Evolutionary conservation across 2,329 filamentous ascomycete species (phyloP).

Genomic region (Trichoderma sp.): DNA sequence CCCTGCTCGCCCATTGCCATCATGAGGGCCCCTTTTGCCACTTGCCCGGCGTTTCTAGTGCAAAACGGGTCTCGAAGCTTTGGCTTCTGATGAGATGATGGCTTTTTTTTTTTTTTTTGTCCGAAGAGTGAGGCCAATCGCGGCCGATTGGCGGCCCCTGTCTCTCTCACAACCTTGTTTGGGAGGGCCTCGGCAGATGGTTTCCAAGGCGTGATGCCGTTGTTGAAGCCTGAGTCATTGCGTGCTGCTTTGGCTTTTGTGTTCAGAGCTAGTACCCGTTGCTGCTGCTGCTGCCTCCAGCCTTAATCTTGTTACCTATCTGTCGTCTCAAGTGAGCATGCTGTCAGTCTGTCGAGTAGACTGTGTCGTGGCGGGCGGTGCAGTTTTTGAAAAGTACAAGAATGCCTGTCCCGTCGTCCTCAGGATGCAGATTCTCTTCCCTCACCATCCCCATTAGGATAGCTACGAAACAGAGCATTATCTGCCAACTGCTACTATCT

Average conservation of each 20-base stretch:
- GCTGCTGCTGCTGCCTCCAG: neutral
- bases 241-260: neutral
- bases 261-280: slow-evolving; percentile 9
- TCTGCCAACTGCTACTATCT: neutral
- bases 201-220: neutral
- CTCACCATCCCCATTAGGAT: neutral
- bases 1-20: neutral
- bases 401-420: neutral
- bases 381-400: neutral
- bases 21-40: slow-evolving; percentile 10
- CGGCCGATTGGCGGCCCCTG: neutral
- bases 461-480: neutral
- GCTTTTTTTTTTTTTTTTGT: neutral
- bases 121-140: neutral
- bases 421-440: neutral
- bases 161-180: neutral
- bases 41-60: neutral
- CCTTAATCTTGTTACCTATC: neutral
- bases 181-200: slow-evolving; percentile 5
- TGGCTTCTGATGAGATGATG: neutral
- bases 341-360: neutral
- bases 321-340: neutral
- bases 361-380: neutral
- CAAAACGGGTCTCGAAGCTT: neutral
- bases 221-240: neutral